A percentile compares a stretch with the other conserved stretches of the same genome.
phyloP scores from a whole-genome alignment of 2,329 filamentous ascomycete species.

The Neospermospora avenae region DNA sequence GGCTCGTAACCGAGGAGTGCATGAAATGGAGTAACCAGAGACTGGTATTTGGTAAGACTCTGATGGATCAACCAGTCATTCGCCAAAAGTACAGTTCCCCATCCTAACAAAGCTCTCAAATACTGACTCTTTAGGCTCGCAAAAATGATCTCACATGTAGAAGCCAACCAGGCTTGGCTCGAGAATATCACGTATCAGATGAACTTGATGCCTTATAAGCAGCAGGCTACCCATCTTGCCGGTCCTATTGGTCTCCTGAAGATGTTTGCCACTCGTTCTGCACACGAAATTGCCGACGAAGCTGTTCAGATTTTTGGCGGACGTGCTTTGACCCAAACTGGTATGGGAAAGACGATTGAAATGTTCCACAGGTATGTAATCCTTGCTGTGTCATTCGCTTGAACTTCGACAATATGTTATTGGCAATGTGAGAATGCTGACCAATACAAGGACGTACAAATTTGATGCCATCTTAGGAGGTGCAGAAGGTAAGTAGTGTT shows the following conservation, averaged over 20 bases:
- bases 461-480: slow-evolving; percentile 77
- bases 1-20: slow-evolving; percentile 75
- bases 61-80: slow-evolving; percentile 81
- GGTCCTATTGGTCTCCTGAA: slow-evolving; percentile 83
- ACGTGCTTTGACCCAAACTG: slow-evolving; percentile 72
- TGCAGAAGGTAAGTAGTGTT: slow-evolving; percentile 50
- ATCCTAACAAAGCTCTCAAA: neutral
- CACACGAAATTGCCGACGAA: slow-evolving; percentile 78
- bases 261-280: slow-evolving; percentile 70
- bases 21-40: slow-evolving; percentile 88
- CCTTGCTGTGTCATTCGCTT: slow-evolving; percentile 40
- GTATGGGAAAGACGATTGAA: slow-evolving; percentile 80
- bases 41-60: slow-evolving; percentile 76
- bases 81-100: slow-evolving; percentile 61
- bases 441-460: slow-evolving; percentile 45
- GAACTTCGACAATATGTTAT: neutral
- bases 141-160: slow-evolving; percentile 79
- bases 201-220: slow-evolving; percentile 75
- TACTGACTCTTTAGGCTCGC: slow-evolving; percentile 54
- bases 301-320: slow-evolving; percentile 85
- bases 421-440: neutral
- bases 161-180: slow-evolving; percentile 83
- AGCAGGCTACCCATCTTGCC: slow-evolving; percentile 72
- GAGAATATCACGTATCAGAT: slow-evolving; percentile 85
- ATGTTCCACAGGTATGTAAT: slow-evolving; percentile 63